Percentiles rank a stretch among this genome's conserved stretches.
These are phyloP conservation scores for Penicillium decumbens DNA, from an alignment of 2,329 filamentous ascomycete species.

Conservation along the genomic window DNA sequence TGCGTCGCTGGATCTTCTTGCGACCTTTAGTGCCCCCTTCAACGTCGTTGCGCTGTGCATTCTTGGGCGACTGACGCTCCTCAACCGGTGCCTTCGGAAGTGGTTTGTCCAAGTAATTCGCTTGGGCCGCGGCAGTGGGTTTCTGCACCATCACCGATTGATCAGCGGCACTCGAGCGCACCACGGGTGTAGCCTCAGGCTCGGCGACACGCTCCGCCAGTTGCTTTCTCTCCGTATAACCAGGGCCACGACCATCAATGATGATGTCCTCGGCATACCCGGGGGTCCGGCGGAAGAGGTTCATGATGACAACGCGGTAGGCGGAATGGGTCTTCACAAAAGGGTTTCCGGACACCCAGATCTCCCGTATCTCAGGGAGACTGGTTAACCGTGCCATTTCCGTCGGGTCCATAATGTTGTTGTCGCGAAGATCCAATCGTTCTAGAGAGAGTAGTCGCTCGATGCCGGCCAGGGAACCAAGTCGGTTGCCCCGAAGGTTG, in stretches of 20 bases:
- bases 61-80: conserved; percentile 7
- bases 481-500: conserved; percentile 82
- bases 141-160: conserved; percentile 64
- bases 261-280: conserved; percentile 87
- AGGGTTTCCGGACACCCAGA: conserved; percentile 89
- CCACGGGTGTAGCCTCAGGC: conserved; percentile 68
- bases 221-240: conserved; percentile 78
- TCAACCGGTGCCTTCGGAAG: neutral
- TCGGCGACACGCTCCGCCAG: conserved; percentile 77
- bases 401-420: conserved; percentile 81
- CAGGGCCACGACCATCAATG: conserved; percentile 78
- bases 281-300: conserved; percentile 83
- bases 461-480: conserved; percentile 81
- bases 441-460: conserved; percentile 86
- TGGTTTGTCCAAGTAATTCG: conserved; percentile 4
- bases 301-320: conserved; percentile 89
- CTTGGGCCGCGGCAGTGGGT: conserved; percentile 41
- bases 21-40: conserved; percentile 36
- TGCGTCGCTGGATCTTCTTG: conserved; percentile 51
- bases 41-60: conserved; percentile 21
- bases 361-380: conserved; percentile 84
- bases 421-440: conserved; percentile 84
- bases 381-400: conserved; percentile 85
- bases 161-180: conserved; percentile 64
- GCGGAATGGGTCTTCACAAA: conserved; percentile 82